Conservation (phyloP, 2,329 filamentous ascomycete species). For the Diaporthe amygdali region DNA sequence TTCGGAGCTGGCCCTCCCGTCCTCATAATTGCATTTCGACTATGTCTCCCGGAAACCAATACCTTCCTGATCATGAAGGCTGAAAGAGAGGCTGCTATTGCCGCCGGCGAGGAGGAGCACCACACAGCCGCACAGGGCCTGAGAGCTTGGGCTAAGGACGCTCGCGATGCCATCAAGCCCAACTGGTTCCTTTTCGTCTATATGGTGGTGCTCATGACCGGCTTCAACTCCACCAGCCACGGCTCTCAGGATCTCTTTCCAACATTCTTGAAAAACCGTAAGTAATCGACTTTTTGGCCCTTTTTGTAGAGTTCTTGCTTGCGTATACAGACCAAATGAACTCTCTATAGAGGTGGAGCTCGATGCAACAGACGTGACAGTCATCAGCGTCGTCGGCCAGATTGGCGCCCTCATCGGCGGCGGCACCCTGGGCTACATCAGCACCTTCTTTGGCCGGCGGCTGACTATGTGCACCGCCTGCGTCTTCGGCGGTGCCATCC, state of each 20-base stretch:
- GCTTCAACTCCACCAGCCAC: constrained; percentile 91
- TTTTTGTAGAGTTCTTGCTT: too few relatives aligned
- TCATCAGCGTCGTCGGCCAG: constrained; percentile 75
- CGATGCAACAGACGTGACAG: constrained; percentile 61
- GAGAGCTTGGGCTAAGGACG: constrained; percentile 74
- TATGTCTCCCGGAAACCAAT: constrained; percentile 79
- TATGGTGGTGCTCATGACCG: constrained; percentile 86
- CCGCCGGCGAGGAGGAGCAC: constrained; percentile 12
- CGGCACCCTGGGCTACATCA: constrained; percentile 68
- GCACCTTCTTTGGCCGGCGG: constrained; percentile 72
- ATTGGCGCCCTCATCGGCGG: constrained; percentile 72
- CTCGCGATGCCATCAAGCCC: constrained; percentile 75
- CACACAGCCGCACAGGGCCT: constrained; percentile 51
- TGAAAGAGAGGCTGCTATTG: constrained; percentile 49
- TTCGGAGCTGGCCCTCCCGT: constrained; percentile 83
- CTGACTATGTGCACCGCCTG: constrained; percentile 71
- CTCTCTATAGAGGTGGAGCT: constrained; percentile 60
- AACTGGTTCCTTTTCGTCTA: constrained; percentile 84
- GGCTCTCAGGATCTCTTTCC: constrained; percentile 61
- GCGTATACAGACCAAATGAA: constrained; percentile 58
- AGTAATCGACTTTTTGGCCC: not conserved
- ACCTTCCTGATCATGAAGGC: constrained; percentile 71
- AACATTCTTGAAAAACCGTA: constrained; percentile 6
- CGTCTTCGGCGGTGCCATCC: constrained; percentile 71
- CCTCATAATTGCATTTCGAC: constrained; percentile 78